Percentiles rank a stretch among this genome's conserved stretches.
Evolutionary conservation across 768 basidiomycete species (phyloP).

Genomic region (Xerocomus brunneocitrinus): DNA sequence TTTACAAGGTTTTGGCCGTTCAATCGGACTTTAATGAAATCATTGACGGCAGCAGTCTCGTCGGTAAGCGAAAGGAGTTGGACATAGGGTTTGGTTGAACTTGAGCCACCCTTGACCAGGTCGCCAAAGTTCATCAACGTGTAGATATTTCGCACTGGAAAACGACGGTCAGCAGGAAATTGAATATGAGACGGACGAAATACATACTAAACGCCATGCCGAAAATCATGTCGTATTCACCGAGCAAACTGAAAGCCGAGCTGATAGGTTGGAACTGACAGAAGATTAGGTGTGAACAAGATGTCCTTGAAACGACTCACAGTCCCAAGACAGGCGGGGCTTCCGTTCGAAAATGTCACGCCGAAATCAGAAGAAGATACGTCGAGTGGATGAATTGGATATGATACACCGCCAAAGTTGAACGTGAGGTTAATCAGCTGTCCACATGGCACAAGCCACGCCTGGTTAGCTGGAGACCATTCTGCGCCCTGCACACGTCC

Average conservation of each 20-base stretch:
- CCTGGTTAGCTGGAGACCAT: slow-evolving; percentile 49
- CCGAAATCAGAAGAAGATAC: slow-evolving; percentile 54
- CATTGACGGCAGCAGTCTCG: slow-evolving; percentile 47
- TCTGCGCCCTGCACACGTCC: slow-evolving; percentile 70
- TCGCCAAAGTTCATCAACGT: slow-evolving; percentile 69
- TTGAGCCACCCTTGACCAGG: slow-evolving; percentile 50
- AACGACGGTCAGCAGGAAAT: slow-evolving; percentile 2
- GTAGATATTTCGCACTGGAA: slow-evolving; percentile 72
- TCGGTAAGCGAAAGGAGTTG: slow-evolving; percentile 64
- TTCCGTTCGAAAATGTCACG: slow-evolving; percentile 41
- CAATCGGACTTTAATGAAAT: slow-evolving; percentile 62
- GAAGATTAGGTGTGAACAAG: slow-evolving; percentile 6
- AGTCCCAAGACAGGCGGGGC: slow-evolving; percentile 59
- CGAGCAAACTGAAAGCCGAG: slow-evolving; percentile 69
- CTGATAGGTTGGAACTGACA: slow-evolving; percentile 78
- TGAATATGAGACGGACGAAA: not conserved
- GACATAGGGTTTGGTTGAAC: slow-evolving; percentile 56
- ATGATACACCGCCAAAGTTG: slow-evolving; percentile 64
- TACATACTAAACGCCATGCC: slow-evolving; percentile 74
- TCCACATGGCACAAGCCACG: slow-evolving; percentile 73
- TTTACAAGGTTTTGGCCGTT: slow-evolving; percentile 54
- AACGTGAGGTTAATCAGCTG: slow-evolving; percentile 69
- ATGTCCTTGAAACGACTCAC: slow-evolving; percentile 37
- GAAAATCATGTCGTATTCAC: slow-evolving; percentile 78
- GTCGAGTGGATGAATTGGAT: slow-evolving; percentile 74